phyloP scores from a whole-genome alignment of 345 rosid genomes.

The Linum trigynum region DNA sequence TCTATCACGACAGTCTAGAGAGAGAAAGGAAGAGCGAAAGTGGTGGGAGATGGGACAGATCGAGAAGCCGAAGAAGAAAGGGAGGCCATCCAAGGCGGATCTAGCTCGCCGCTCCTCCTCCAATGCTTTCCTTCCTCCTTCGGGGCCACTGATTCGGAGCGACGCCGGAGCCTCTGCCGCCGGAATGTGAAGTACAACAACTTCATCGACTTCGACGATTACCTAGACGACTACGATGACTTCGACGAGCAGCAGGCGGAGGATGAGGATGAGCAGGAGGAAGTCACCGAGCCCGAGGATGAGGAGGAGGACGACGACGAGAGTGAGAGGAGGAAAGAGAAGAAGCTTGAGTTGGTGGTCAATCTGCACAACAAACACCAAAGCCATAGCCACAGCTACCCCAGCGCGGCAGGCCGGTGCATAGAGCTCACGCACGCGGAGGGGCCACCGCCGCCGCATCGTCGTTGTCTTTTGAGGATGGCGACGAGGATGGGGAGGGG shows the following conservation, averaged over 20 bases:
- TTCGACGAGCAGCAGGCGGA: conserved; percentile 8
- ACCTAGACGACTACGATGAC: conserved; percentile 46
- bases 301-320: conserved; percentile 36
- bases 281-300: conserved; percentile 12
- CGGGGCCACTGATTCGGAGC: conserved; percentile 25
- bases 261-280: conserved; percentile 25
- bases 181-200: conserved; percentile 64
- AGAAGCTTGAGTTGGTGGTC: conserved; percentile 65
- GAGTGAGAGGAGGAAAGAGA: conserved; percentile 56
- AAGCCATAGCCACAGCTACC: not conserved
- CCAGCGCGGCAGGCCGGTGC: not conserved
- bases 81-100: conserved; percentile 93
- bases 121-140: conserved; percentile 16
- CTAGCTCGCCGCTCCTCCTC: conserved; percentile 40
- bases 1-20: conserved; percentile 26
- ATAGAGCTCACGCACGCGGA: not conserved
- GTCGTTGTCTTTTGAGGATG: conserved; percentile 33
- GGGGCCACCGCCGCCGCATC: conserved; percentile 4
- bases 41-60: conserved; percentile 65
- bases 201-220: conserved; percentile 73
- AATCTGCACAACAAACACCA: conserved; percentile 62
- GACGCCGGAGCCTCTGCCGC: conserved; percentile 61
- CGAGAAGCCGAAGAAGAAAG: conserved; percentile 90
- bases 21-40: conserved; percentile 17
- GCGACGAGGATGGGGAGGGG: conserved; percentile 15